These are phyloP conservation scores for Xerocomus spinulosus DNA, from an alignment of 768 basidiomycete species.

Conservation along the genomic window DNA sequence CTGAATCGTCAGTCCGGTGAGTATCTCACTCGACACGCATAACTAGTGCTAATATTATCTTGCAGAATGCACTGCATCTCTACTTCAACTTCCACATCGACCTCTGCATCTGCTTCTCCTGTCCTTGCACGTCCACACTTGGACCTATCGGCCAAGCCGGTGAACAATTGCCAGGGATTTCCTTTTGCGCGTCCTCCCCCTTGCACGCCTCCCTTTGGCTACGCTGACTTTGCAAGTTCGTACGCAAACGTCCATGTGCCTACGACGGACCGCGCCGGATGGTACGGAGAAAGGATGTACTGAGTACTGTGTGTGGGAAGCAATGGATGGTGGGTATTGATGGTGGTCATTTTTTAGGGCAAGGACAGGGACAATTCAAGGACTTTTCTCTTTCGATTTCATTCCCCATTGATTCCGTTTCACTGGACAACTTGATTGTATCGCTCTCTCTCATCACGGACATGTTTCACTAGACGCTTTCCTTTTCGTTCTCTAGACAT, in stretches of 20 bases:
- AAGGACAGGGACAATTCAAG: not conserved
- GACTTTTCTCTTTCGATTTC: not conserved
- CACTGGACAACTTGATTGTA: not conserved
- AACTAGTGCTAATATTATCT: not conserved
- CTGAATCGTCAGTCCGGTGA: not conserved
- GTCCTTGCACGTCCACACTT: not conserved
- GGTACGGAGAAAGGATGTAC: not conserved
- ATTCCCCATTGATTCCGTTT: not conserved
- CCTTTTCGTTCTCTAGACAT: no score
- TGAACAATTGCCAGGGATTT: not conserved
- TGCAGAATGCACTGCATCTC: not conserved
- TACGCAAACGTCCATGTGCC: not conserved
- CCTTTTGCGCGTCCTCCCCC: not conserved
- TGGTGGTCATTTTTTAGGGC: no score
- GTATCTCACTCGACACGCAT: not conserved
- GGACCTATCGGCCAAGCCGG: not conserved
- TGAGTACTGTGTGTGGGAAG: not conserved
- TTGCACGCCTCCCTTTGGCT: no score
- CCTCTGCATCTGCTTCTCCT: slow-evolving; percentile 6
- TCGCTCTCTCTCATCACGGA: not conserved
- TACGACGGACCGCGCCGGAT: not conserved
- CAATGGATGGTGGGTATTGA: not conserved
- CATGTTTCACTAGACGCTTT: no score
- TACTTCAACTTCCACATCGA: no score
- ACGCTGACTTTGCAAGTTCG: not conserved